A percentile compares a stretch with the other conserved stretches of the same genome.
phyloP scores from a whole-genome alignment of 768 basidiomycete genomes.

The Trichaptum fuscoviolaceum region DNA sequence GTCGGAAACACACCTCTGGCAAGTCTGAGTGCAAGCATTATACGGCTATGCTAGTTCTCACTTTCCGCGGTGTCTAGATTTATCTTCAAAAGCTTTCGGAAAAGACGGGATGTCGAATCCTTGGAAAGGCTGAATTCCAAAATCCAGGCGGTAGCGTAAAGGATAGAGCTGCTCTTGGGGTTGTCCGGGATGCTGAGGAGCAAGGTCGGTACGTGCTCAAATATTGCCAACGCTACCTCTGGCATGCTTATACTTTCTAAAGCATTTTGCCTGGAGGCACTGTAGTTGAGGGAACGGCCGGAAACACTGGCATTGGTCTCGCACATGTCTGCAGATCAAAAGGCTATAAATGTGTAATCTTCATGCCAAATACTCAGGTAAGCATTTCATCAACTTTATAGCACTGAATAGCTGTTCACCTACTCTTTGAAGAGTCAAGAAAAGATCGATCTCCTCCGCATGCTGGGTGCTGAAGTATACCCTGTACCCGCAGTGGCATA shows the following conservation, averaged over 20 bases:
- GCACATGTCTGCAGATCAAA: slow-evolving; percentile 90
- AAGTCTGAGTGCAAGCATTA: slow-evolving; percentile 19
- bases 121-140: slow-evolving; percentile 97
- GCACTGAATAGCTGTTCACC: background rate
- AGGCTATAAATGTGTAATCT: slow-evolving; percentile 98
- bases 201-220: slow-evolving; percentile 58
- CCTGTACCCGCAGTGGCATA: slow-evolving; percentile 96
- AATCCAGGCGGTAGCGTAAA: slow-evolving; percentile 98
- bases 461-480: slow-evolving; percentile 96
- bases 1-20: slow-evolving; percentile 94
- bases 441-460: slow-evolving; percentile 94
- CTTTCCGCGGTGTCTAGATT: slow-evolving; percentile 48
- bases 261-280: slow-evolving; percentile 92
- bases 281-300: slow-evolving; percentile 96
- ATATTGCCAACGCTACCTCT: background rate
- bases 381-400: slow-evolving; percentile 9
- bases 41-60: slow-evolving; percentile 2
- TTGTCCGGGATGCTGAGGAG: slow-evolving; percentile 82
- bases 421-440: slow-evolving; percentile 71
- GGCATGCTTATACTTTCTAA: slow-evolving; percentile 1
- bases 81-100: slow-evolving; percentile 77
- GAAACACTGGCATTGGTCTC: slow-evolving; percentile 95
- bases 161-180: slow-evolving; percentile 90
- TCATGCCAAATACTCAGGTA: slow-evolving; percentile 95
- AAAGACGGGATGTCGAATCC: slow-evolving; percentile 75